Base-by-base conservation (phyloP, 2,329 filamentous ascomycete genomes). In the Aspergillus intermedius region DNA sequence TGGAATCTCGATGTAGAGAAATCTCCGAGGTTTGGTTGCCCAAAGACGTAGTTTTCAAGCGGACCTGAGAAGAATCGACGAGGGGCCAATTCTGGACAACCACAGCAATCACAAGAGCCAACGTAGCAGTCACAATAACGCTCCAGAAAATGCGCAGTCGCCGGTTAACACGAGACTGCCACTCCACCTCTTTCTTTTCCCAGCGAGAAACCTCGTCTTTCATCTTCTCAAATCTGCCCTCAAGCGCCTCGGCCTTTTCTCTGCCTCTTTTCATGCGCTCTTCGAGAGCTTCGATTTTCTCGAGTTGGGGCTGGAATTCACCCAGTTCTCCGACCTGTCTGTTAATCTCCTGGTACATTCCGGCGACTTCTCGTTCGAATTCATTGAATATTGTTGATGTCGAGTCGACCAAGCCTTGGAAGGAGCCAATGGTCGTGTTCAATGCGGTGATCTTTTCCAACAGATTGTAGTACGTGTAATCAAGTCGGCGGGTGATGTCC, bases 401-500 rank as follows among this genome's bases (percentile, higher is more conserved):
- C 7, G 70, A 67, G 32, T 64, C 63, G 4, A 63, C 61, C 3
- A 75, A 65, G 22, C 66, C 64, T 39, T 73, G 67, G 48, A 76
- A 72, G 5, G 63, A 65, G 4, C 57, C 54, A n/a, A 75, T 68
- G 0, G 67, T 68, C 7, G 64, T 59, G 44, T 69, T 65, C 7
- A 76, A 60, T 4, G 61, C 61, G 7, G 70, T 67, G 32, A 73
- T 56, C 44, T 71, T 72, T 50, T 74, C 71, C 9, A 76, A 62
- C 0, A 76, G 61, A 46, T 70, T 73, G 56, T 75, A 75, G 54
- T 75, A 76, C 1, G 72, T 72, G 53, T 73, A 73, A 49, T 76
- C 74, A 3, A 76, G 61, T 28, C 70, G 63, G 42, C 72, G 68
- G 17, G 73, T 74, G 40, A 73, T 66, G 35, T 71, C 69, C 2